Base-by-base conservation (phyloP, 192 early-diverging fungal species). In the Podila clonocystis region DNA sequence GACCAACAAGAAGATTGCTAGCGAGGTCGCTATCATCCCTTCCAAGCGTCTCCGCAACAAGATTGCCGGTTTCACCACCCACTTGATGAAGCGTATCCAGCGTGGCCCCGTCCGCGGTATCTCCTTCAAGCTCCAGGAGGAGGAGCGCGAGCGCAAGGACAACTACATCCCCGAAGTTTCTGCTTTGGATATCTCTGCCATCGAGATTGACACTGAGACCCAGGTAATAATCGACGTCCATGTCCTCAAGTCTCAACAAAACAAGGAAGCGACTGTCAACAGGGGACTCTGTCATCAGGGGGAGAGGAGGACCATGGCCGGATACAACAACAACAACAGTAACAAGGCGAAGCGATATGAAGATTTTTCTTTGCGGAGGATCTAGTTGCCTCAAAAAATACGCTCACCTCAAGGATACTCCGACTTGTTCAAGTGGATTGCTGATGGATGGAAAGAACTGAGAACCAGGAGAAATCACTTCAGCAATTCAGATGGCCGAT, bases 41-140 rank as follows among this genome's bases (percentile, higher is more conserved):
- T 94, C 95, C 84, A 98, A 99, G 95, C 95, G 98, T 83, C 95
- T 99, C 85, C 95, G 98, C 84, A 99, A 99, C 95, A 98, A 99
- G 94, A 99, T 99, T 85, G 98, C 98, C 82, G 98, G 98, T 75
- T 99, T 98, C 94, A 99, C 98, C 88, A 99, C 98, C 78, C 98
- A 98, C 88, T 92, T 99, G 94, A 99, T 99, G 98, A 94, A 95
- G 91, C 96, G 98, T 90, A 98, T 99, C 82, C 94, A 97, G 87
- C 92, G 93, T 75, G 97, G 98, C 61, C 98, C 98, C 74, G 98
- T 99, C 73, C 96, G 95, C 84, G 98, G 98, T 86, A 99, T 99
- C 82, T 99, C 98, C 74, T 99, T 98, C 97, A 99, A 99, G 95
- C 93, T 99, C 74, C 98, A 99, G 93, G 98, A 99, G 89, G 98